These are phyloP conservation scores for Vicia villosa DNA, from an alignment of 306 rosid species.

Conservation along the genomic window DNA sequence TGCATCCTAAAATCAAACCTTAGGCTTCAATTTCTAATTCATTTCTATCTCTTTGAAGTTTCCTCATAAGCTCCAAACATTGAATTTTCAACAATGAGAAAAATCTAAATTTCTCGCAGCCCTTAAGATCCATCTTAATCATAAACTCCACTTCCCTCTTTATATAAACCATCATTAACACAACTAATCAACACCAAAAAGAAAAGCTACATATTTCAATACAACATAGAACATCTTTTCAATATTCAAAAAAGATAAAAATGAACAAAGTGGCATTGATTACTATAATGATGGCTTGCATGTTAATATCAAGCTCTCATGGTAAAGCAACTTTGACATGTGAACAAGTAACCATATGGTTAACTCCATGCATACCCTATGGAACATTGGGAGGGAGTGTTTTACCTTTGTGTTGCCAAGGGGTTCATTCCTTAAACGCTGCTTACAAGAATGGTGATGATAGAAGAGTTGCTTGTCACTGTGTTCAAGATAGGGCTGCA, in stretches of 20 bases:
- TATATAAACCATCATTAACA: slow-evolving; percentile 38
- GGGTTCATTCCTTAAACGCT: slow-evolving; percentile 49
- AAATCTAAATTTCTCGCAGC: slow-evolving; percentile 4
- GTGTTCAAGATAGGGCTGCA: slow-evolving; percentile 53
- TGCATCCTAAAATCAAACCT: background rate
- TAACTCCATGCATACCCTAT: slow-evolving; percentile 64
- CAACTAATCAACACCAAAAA: background rate
- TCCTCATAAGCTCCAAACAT: background rate
- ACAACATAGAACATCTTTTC: too few species aligned
- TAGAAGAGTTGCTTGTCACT: slow-evolving; percentile 52
- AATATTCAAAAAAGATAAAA: background rate
- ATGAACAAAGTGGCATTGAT: slow-evolving; percentile 24
- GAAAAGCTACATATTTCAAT: too few species aligned
- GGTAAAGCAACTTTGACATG: slow-evolving; percentile 47
- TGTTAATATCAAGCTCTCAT: slow-evolving; percentile 26
- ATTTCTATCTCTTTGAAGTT: background rate
- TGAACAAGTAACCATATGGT: slow-evolving; percentile 45
- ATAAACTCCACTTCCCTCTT: slow-evolving; percentile 7
- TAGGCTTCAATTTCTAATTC: background rate
- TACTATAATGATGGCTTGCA: slow-evolving; percentile 31
- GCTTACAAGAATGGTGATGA: slow-evolving; percentile 45
- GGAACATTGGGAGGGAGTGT: slow-evolving; percentile 59
- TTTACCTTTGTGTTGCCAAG: slow-evolving; percentile 57
- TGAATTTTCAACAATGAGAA: slow-evolving; percentile 16
- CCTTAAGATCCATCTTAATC: background rate